These are phyloP conservation scores for Solioccasus polychromus DNA, from an alignment of 768 basidiomycete genomes.

Conservation along the genomic window DNA sequence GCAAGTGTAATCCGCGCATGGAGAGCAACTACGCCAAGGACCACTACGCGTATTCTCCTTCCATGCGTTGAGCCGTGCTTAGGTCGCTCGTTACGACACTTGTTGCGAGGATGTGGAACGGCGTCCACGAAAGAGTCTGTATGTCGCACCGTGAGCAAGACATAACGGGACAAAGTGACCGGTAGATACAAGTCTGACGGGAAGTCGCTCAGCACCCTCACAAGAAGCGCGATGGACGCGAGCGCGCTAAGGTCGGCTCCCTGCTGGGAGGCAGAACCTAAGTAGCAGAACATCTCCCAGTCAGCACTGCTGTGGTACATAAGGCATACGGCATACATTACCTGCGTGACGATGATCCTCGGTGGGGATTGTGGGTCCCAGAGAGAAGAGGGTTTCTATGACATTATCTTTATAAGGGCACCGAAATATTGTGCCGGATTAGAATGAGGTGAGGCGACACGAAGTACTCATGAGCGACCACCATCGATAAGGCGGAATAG, in stretches of 20 bases:
- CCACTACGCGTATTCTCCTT: constrained; percentile 41
- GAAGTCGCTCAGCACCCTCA: constrained; percentile 59
- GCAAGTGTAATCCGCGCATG: constrained; percentile 5
- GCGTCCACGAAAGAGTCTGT: constrained; percentile 45
- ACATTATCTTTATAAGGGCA: constrained; percentile 32
- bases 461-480: constrained; percentile 13
- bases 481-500: constrained; percentile 32
- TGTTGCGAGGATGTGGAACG: constrained; percentile 65
- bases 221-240: constrained; percentile 76
- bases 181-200: constrained; percentile 40
- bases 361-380: constrained; percentile 35
- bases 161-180: not conserved
- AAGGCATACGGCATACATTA: constrained; percentile 24
- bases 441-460: constrained; percentile 16
- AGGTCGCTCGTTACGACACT: constrained; percentile 72
- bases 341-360: constrained; percentile 30
- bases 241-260: constrained; percentile 49
- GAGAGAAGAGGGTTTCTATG: constrained; percentile 14
- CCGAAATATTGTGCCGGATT: constrained; percentile 21
- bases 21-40: constrained; percentile 13
- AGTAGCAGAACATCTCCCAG: constrained; percentile 4
- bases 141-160: constrained; percentile 11
- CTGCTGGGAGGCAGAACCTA: constrained; percentile 40
- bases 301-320: constrained; percentile 9
- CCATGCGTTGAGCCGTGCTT: constrained; percentile 68